A percentile compares a stretch with the other conserved stretches of the same genome.
phyloP scores from a whole-genome alignment of 306 rosid genomes.

The Gastrolobium villosum region DNA sequence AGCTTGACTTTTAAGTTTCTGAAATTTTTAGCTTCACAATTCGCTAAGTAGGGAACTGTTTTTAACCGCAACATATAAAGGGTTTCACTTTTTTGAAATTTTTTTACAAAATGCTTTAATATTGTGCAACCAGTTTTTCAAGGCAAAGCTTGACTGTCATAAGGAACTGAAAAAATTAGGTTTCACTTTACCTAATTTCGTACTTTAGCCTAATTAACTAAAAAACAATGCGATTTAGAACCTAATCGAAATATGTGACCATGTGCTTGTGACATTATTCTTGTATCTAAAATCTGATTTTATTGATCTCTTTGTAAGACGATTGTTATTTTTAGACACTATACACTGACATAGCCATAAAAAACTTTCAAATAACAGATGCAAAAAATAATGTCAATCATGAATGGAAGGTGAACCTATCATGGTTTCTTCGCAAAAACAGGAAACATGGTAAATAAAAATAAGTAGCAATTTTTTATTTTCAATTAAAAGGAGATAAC shows the following conservation, averaged over 20 bases:
- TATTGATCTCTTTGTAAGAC: neutral
- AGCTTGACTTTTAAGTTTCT: no score
- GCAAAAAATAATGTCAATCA: neutral
- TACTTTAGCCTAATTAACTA: no score
- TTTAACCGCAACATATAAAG: no score
- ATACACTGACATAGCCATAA: conserved; percentile 1
- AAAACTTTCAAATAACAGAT: neutral
- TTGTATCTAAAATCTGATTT: neutral
- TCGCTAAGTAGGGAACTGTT: no score
- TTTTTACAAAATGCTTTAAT: conserved; percentile 2
- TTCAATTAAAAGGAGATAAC: conserved; percentile 1
- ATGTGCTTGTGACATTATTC: neutral
- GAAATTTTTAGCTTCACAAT: no score
- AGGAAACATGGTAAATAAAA: conserved; percentile 5
- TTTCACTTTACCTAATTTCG: no score
- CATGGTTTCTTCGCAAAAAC: conserved; percentile 8
- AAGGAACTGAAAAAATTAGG: no score
- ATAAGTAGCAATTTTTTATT: conserved; percentile 31
- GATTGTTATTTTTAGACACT: conserved; percentile 19
- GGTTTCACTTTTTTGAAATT: no score
- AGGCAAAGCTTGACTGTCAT: neutral
- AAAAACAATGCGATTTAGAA: neutral
- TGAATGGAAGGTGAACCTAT: conserved; percentile 13
- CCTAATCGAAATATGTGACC: neutral
- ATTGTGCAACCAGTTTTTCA: neutral